These are phyloP conservation scores for Gossypium trilobum DNA, from an alignment of 441 rosid species.

Conservation along the genomic window DNA sequence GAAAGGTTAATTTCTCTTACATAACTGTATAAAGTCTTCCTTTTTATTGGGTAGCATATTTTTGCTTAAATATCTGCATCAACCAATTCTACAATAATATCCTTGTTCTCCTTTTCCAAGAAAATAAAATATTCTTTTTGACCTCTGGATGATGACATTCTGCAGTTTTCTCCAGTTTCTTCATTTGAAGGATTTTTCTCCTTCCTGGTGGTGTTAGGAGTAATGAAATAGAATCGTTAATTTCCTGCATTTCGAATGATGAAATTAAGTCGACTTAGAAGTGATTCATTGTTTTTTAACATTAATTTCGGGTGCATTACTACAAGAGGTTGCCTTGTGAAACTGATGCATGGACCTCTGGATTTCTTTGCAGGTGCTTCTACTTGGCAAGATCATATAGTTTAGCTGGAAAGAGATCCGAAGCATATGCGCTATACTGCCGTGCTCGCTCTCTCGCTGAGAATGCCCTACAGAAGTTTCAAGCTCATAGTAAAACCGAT, in stretches of 20 bases:
- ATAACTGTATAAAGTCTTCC: constrained; percentile 3
- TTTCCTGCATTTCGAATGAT: not conserved
- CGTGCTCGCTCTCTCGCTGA: constrained; percentile 72
- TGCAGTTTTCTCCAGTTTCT: not conserved
- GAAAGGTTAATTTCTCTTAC: constrained; percentile 46
- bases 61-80: not conserved
- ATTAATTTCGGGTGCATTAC: not conserved
- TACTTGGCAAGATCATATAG: constrained; percentile 81
- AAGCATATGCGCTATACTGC: constrained; percentile 68
- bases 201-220: not conserved
- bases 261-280: not conserved
- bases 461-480: constrained; percentile 52
- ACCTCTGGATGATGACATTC: not conserved
- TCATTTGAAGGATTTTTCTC: not conserved
- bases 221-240: not conserved
- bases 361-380: constrained; percentile 59
- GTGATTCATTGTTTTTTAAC: not conserved
- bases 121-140: not conserved
- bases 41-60: not conserved
- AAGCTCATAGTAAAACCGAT: constrained; percentile 26
- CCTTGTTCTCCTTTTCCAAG: not conserved
- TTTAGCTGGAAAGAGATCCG: constrained; percentile 80
- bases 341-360: constrained; percentile 12
- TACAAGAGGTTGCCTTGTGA: not conserved
- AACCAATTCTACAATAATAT: not conserved